Conservation (phyloP, 768 basidiomycete genomes). For the Leucosporidium creatinivorum region DNA sequence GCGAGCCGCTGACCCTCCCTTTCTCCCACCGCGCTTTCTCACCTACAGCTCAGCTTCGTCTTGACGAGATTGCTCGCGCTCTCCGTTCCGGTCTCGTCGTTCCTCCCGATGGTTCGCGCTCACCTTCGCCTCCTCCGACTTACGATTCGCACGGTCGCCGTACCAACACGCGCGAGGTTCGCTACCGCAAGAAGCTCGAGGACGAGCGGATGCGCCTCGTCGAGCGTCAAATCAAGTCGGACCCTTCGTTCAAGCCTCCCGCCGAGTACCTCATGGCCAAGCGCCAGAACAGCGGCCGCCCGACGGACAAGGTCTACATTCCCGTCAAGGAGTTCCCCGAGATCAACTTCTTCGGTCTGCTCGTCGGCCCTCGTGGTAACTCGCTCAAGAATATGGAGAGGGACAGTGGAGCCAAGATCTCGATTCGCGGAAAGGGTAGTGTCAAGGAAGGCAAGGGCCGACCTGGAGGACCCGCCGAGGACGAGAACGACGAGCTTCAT, state of each 20-base stretch:
- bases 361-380: conserved; percentile 97
- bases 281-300: conserved; percentile 65
- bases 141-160: conserved; percentile 96
- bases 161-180: conserved; percentile 96
- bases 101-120: conserved; percentile 89
- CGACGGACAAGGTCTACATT: conserved; percentile 97
- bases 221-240: conserved; percentile 92
- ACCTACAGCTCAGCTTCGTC: conserved; percentile 62
- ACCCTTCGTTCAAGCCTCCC: conserved; percentile 95
- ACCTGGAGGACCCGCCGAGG: conserved; percentile 76
- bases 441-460: conserved; percentile 98
- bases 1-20: not conserved
- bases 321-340: conserved; percentile 99
- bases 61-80: conserved; percentile 97
- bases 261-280: conserved; percentile 94
- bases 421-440: conserved; percentile 94
- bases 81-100: conserved; percentile 87
- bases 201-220: conserved; percentile 73
- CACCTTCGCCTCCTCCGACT: conserved; percentile 91
- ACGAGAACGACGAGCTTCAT: conserved; percentile 97
- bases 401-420: conserved; percentile 95
- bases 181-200: conserved; percentile 62
- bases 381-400: conserved; percentile 99
- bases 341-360: conserved; percentile 97
- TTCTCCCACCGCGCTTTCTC: not conserved